Evolutionary conservation across 1,284 basidiomycete genomes (phyloP), one percentile per base, ranked within the genome.

Genomic region (Rhodofomes roseus): DNA sequence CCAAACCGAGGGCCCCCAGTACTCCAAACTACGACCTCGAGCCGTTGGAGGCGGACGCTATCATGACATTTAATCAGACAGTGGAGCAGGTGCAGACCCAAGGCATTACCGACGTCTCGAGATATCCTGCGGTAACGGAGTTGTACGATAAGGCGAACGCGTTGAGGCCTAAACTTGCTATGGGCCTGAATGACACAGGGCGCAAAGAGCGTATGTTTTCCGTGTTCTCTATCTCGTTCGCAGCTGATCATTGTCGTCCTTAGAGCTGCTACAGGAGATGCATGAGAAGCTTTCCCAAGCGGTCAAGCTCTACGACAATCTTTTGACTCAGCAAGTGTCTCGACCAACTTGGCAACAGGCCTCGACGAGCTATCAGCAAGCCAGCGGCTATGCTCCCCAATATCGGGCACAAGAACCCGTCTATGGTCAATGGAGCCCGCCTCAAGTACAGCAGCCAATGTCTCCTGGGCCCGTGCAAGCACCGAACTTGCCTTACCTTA

Each of bases 241-340:
- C 14, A 55, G 31, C 34, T 25, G 48, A 31, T 22, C 60, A 11
- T 3, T 66, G 55, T 29, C 22, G 59, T 29, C 51, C 3, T 41
- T 58, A 96, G 94, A 94, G 71, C 80, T 94, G 69, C 77, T 98
- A 20, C 80, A 86, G 8, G 93, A 96, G 55, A 97, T 98, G 95
- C 92, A 98, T 69, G 90, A 91, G 61, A 96, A 97, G 73, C 79
- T 98, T 2, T 92, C 93, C 0, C 86, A 96, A 72, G 94, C 93
- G 0, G 94, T 98, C 48, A 89, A 90, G 65, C 77, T 96, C 2
- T 98, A 97, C 72, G 95, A 97, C 67, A 83, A 87, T 56, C 78
- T 97, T 16, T 78, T 97, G 50, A 94, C 94, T 37, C 85, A 93
- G 57, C 95, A 97, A 66, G 77, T 95, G 2, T 79, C 84, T 11